These are phyloP conservation scores for Mrakia hoshinonis DNA, from an alignment of 768 basidiomycete species.

Conservation along the genomic window DNA sequence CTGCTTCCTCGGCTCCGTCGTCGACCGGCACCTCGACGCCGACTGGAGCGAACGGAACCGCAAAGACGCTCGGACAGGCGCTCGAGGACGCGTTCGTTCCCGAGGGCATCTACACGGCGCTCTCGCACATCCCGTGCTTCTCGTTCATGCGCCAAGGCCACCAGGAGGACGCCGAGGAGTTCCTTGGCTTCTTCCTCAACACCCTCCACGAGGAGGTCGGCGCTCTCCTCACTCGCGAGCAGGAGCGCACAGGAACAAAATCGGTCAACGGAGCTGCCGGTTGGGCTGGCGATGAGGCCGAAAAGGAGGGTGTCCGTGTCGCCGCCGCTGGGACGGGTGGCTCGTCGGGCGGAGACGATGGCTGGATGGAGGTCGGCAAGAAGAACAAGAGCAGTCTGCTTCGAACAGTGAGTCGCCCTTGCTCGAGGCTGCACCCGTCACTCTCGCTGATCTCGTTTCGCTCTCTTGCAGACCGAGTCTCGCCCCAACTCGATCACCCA, in stretches of 20 bases:
- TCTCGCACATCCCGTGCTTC: conserved; percentile 88
- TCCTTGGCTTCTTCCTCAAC: conserved; percentile 93
- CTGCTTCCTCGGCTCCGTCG: conserved; percentile 6
- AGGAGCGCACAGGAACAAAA: background rate
- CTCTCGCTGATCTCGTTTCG: background rate
- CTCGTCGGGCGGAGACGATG: conserved; percentile 44
- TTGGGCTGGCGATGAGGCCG: conserved; percentile 27
- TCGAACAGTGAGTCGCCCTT: conserved; percentile 54
- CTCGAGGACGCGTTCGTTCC: conserved; percentile 65
- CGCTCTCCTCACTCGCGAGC: conserved; percentile 47
- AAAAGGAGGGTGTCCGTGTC: conserved; percentile 7
- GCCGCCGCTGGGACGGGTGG: conserved; percentile 8
- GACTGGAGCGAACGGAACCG: conserved; percentile 44
- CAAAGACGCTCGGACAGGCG: background rate
- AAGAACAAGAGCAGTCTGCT: conserved; percentile 72
- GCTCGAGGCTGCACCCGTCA: background rate
- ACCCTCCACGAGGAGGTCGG: conserved; percentile 87
- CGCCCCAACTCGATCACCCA: conserved; percentile 79
- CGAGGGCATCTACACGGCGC: conserved; percentile 76
- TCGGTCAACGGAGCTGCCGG: conserved; percentile 1
- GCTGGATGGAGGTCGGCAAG: conserved; percentile 89
- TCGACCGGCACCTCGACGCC: conserved; percentile 34
- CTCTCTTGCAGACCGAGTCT: conserved; percentile 53
- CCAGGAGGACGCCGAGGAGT: conserved; percentile 98
- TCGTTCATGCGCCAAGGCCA: conserved; percentile 89